Evolutionary conservation across 768 basidiomycete species (phyloP), one percentile per base, ranked within the genome.

Genomic region (Pleurotus tuoliensis): DNA sequence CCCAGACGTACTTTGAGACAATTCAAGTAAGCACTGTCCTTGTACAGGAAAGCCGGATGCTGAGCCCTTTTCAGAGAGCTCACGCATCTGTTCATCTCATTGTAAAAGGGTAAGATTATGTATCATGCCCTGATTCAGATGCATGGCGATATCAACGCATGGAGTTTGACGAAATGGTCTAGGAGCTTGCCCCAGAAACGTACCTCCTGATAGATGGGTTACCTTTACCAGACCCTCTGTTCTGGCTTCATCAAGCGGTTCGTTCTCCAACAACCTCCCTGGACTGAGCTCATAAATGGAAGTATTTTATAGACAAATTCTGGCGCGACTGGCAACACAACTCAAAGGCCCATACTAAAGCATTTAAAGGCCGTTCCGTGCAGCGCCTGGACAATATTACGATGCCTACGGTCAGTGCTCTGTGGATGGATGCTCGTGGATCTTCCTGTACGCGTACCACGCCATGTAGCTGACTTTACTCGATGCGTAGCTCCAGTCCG

Each of bases 61-160:
- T 25, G 5, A 34, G n/a, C 18, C 12, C n/a, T 22, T 6, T 49
- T 3, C 30, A 74, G 71, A 71, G 73, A 4, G 54, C 70, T 15
- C 73, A 75, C 41, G 50, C 58, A 7, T 62, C 59, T 20, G 62
- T 71, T 12, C 73, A 74, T 57, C 40, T 64, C 9, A 73, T 69
- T 15, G 55, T 70, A 24, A 68, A 70, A 34, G 71, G 68, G 48
- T 50, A 27, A n/a, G 48, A 67, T 65, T 56, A 58, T 62, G 52
- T 34, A 13, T 12, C 15, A 27, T 39, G 8, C 18, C 4, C 12
- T 16, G 3, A 12, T 53, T 2, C 22, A 27, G 3, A 12, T 53
- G 4, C 22, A 27, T 50, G 20, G 20, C 20, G 3, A 5, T 37
- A n/a, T n/a, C n/a, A n/a, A n/a, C n/a, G 16, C 20, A 37, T 16